Evolutionary conservation across 1,284 basidiomycete species (phyloP), one percentile per base, ranked within the genome.

Genomic region (Golubevia sp.): DNA sequence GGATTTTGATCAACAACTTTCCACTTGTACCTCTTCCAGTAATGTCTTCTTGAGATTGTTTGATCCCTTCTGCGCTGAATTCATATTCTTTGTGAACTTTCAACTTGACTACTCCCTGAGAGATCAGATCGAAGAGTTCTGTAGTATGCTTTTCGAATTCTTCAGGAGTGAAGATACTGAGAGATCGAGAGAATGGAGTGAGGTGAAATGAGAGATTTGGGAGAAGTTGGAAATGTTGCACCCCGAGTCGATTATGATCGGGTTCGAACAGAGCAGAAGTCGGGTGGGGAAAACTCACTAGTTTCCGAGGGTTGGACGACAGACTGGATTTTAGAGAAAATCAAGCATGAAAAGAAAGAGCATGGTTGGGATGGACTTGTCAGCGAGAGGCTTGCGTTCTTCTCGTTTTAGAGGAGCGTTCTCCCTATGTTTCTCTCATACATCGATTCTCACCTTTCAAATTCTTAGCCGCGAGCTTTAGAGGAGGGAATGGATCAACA

Each of bases 391-490:
- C n/a, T n/a, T n/a, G n/a, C n/a, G n/a, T n/a, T n/a, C n/a, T n/a
- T n/a, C n/a, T n/a, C n/a, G n/a, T n/a, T 34, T 92, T 92, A 24
- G 92, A 89, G 53, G 90, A 84, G 34, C 94, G 86, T 69, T 15
- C 13, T 48, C 13, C 24, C 50, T n/a, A n/a, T n/a, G n/a, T n/a
- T n/a, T n/a, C n/a, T n/a, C n/a, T n/a, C n/a, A n/a, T n/a, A n/a
- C n/a, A 56, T 25, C 8, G 13, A 20, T 5, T 58, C 68, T 51
- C 26, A 70, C 74, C 61, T 65, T 91, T 92, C 72, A 95, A 82
- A 73, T 95, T 95, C 87, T 96, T 98, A 68, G 89, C 87, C 0
- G 87, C 86, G 21, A 97, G 88, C 76, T 90, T 91, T 63, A 93
- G 85, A 0, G 91, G 88, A 1, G 90, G 84, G 76, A 96, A 90